Base-by-base conservation (phyloP, 768 basidiomycete genomes). In the Trametes cubensis region DNA sequence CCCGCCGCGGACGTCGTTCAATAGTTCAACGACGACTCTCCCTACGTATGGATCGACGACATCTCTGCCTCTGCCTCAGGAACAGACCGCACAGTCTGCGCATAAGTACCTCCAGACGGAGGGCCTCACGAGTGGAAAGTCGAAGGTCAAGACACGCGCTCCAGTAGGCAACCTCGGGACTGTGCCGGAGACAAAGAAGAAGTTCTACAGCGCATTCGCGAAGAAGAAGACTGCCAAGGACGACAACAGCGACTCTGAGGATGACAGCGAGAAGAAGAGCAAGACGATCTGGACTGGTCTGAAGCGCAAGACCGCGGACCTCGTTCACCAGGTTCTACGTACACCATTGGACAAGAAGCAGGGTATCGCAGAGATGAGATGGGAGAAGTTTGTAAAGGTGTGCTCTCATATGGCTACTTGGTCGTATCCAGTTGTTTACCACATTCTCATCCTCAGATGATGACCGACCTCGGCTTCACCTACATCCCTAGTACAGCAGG, bases 301-400 rank as follows among this genome's bases (percentile, higher is more conserved):
- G 42, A 76, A 79, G 57, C 88, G 85, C 75, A 90, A 82, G 73
- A 81, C 87, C 4, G 77, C 74, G 34, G 76, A 70, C 20, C 78
- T 79, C 47, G 85, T 91, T 86, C 84, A 86, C 50, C 86, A 88
- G 71, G 73, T 92, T 7, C 69, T 92, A 60, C 77, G 78, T 42
- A 83, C 83, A 7, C 74, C 80, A 39, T 79, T 83, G 28, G 84
- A 85, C 56, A 81, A 84, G 51, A 84, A 79, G 60, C 76, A 80
- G 61, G 86, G 85, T 6, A 70, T 78, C 52, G 75, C 80, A 23
- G 71, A 83, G 21, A 85, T 94, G 86, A 87, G 87, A 62, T 92
- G 92, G 92, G 88, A 92, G 39, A 76, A 83, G 59, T 91, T 94
- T 71, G 70, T 92, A 38, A 88, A 85, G 79, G 92, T 89, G 59